Percentiles rank a stretch among this genome's conserved stretches.
Evolutionary conservation across 1,284 basidiomycete species (phyloP).

Genomic region (Austroboletus niveus): DNA sequence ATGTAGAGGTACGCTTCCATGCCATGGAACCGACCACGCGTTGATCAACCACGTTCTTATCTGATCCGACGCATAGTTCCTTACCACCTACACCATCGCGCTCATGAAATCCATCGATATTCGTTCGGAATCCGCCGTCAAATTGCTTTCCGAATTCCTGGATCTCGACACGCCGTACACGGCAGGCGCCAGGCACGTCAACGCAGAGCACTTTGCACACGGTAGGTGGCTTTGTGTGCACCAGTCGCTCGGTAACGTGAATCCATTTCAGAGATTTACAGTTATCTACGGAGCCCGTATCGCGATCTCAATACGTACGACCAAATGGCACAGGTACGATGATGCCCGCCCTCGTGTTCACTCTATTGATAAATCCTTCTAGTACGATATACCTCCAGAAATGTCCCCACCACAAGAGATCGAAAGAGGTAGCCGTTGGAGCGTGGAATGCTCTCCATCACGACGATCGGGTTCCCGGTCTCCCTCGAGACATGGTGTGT

Average conservation of each 20-base stretch:
- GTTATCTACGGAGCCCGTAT: conserved; percentile 82
- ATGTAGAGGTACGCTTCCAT: conserved; percentile 66
- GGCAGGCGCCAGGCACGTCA: conserved; percentile 54
- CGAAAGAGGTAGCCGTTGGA: conserved; percentile 43
- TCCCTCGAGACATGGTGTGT: conserved; percentile 16
- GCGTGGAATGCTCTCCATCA: conserved; percentile 5
- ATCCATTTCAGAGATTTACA: conserved; percentile 67
- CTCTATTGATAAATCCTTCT: conserved; percentile 4
- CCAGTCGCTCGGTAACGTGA: background rate
- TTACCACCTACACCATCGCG: conserved; percentile 78
- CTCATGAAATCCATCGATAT: conserved; percentile 87
- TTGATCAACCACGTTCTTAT: conserved; percentile 6
- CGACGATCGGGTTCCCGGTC: conserved; percentile 26
- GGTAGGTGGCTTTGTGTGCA: conserved; percentile 44
- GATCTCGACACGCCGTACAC: conserved; percentile 65
- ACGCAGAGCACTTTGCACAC: conserved; percentile 89
- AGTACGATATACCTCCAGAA: conserved; percentile 56
- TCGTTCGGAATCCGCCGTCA: conserved; percentile 80
- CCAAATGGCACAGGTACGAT: conserved; percentile 67
- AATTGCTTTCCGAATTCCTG: conserved; percentile 79
- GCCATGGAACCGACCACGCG: conserved; percentile 6
- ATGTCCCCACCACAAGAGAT: conserved; percentile 32
- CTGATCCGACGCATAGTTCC: conserved; percentile 44
- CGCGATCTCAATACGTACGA: conserved; percentile 80
- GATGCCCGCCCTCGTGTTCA: background rate